Base-by-base conservation (phyloP, 2,329 filamentous ascomycete genomes). In the Fusarium continuum region DNA sequence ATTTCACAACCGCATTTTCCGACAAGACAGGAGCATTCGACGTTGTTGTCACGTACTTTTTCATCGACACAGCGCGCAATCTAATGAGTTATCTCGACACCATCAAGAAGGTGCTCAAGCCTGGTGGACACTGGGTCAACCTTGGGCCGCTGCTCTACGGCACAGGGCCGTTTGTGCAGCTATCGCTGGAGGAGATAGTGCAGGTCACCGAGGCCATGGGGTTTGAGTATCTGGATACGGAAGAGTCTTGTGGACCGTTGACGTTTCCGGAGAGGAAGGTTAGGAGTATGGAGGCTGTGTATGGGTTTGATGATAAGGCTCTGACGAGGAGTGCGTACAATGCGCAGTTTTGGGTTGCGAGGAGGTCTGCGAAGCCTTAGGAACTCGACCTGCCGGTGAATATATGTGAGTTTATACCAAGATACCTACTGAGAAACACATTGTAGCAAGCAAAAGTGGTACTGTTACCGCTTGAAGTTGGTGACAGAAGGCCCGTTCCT, bases 21-120 rank as follows among this genome's bases (percentile, higher is more conserved):
- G 53, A 67, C 4, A 32, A 71, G 2, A 44, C 60, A 0, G 65
- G 67, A 1, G 45, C 64, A 5, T 86, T 78, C 68, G 83, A 87
- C 48, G 75, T 79, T 1, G 71, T 87, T 0, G 70, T 85, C 0
- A 86, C 85, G 0, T 79, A 85, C 36, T 87, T 86, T 73, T 87
- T 87, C 72, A 86, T 87, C 61, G 85, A 87, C 65, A 87, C 84
- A 0, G 84, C 85, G 0, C 78, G 83, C 1, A 87, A 87, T 49
- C 69, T 86, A 2, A 76, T 85, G 69, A 73, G 67, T 1, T 87
- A 87, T 57, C 75, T 87, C 6, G 82, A 86, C 29, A 84, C 79
- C 0, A 86, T 86, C 36, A 75, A 81, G 44, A 70, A 70, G 0
- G 64, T 84, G 0, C 75, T 87, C 4, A 77, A 74, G 36, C 67